phyloP scores from a whole-genome alignment of 2,329 filamentous ascomycete species.

The Xylaria sp. region DNA sequence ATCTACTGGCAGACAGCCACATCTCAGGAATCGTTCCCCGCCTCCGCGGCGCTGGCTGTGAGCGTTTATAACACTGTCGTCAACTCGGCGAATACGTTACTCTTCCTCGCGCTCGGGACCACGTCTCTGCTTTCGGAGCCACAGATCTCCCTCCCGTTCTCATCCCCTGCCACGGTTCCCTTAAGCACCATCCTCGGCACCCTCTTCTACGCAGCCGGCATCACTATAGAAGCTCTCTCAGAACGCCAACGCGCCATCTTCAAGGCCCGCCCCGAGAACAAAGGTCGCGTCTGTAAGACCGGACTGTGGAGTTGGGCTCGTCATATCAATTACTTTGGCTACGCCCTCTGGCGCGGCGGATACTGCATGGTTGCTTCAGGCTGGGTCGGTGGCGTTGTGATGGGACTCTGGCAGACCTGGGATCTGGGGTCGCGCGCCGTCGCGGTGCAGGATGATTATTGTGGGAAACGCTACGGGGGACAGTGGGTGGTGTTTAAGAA shows the following conservation, averaged over 20 bases:
- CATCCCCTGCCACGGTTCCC: constrained; percentile 39
- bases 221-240: constrained; percentile 63
- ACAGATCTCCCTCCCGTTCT: constrained; percentile 40
- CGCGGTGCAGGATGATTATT: constrained; percentile 52
- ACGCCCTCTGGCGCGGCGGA: constrained; percentile 46
- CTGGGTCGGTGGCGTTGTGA: constrained; percentile 48
- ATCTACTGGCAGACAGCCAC: constrained; percentile 61
- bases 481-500: constrained; percentile 54
- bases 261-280: constrained; percentile 52
- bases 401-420: constrained; percentile 46
- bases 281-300: constrained; percentile 51
- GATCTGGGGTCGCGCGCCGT: constrained; percentile 49
- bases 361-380: constrained; percentile 51
- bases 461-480: constrained; percentile 50
- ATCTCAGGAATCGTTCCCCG: constrained; percentile 61
- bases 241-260: constrained; percentile 64
- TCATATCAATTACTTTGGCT: constrained; percentile 56
- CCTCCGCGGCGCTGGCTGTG: constrained; percentile 55
- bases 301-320: constrained; percentile 54
- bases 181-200: constrained; percentile 58
- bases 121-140: constrained; percentile 51
- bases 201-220: constrained; percentile 60
- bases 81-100: constrained; percentile 65
- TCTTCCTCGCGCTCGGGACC: constrained; percentile 61
- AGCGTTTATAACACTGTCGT: constrained; percentile 62